Evolutionary conservation across 495 filamentous ascomycete genomes (phyloP).

Genomic region (Usnea hakonensis): DNA sequence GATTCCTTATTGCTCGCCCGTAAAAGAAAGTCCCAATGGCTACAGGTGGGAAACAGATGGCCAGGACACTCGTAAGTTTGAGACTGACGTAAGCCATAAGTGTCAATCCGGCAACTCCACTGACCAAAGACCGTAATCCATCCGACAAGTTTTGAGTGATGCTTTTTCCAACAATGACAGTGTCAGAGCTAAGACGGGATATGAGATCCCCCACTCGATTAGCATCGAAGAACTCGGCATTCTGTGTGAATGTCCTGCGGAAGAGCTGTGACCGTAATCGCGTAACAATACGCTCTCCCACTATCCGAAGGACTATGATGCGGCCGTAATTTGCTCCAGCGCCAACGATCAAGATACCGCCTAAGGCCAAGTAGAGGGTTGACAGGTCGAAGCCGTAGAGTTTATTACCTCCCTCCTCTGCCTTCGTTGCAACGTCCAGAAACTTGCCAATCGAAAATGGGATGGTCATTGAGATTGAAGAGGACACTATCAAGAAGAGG

Average conservation of each 20-base stretch:
- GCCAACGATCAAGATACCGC: slow-evolving; percentile 58
- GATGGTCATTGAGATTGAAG: slow-evolving; percentile 84
- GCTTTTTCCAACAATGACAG: slow-evolving; percentile 94
- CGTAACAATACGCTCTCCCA: slow-evolving; percentile 89
- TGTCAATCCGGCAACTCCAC: slow-evolving; percentile 76
- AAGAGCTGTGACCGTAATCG: slow-evolving; percentile 84
- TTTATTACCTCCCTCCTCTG: slow-evolving; percentile 26
- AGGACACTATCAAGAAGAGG: slow-evolving; percentile 75
- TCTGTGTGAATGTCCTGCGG: slow-evolving; percentile 81
- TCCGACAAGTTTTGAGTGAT: slow-evolving; percentile 97
- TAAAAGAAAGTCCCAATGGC: slow-evolving; percentile 89
- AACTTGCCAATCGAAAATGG: slow-evolving; percentile 95
- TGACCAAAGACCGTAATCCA: slow-evolving; percentile 79
- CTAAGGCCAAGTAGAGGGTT: slow-evolving; percentile 74
- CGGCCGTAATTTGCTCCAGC: slow-evolving; percentile 87
- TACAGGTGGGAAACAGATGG: slow-evolving; percentile 82
- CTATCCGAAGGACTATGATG: slow-evolving; percentile 87
- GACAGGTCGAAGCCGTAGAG: slow-evolving; percentile 67
- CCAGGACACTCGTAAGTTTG: slow-evolving; percentile 79
- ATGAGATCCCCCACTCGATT: slow-evolving; percentile 95
- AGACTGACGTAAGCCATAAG: slow-evolving; percentile 90
- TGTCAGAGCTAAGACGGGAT: slow-evolving; percentile 89
- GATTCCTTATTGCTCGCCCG: slow-evolving; percentile 73
- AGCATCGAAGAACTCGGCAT: slow-evolving; percentile 98
- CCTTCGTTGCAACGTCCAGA: slow-evolving; percentile 72